Percentiles rank a stretch among this genome's conserved stretches.
These are phyloP conservation scores for Chaetothyriales sp. DNA, from an alignment of 2,329 filamentous ascomycete genomes.

Conservation along the genomic window DNA sequence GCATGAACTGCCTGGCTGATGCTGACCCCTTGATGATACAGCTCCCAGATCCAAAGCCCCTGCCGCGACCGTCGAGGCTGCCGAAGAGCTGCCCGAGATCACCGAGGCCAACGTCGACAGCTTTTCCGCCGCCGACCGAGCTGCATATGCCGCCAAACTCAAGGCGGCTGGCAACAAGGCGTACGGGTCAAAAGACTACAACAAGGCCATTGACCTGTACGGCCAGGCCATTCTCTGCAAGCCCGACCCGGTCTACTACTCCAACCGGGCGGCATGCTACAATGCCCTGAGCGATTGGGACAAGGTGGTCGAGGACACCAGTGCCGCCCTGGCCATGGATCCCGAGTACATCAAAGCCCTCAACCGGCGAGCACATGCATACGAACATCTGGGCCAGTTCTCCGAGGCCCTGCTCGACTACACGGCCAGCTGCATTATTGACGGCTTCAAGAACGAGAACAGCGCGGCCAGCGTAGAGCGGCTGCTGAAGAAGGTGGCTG, in stretches of 20 bases:
- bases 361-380: slow-evolving; percentile 90
- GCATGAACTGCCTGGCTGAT: not conserved
- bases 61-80: slow-evolving; percentile 27
- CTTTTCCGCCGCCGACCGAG: slow-evolving; percentile 48
- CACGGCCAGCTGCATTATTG: slow-evolving; percentile 97
- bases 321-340: slow-evolving; percentile 82
- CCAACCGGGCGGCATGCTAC: slow-evolving; percentile 93
- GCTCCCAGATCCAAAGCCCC: slow-evolving; percentile 10
- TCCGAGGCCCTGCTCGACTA: slow-evolving; percentile 94
- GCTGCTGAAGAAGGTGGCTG: slow-evolving; percentile 89
- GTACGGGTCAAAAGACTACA: slow-evolving; percentile 86
- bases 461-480: slow-evolving; percentile 84
- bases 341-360: slow-evolving; percentile 94
- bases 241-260: slow-evolving; percentile 95
- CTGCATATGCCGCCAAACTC: slow-evolving; percentile 75
- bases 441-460: slow-evolving; percentile 82
- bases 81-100: slow-evolving; percentile 55
- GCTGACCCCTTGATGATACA: slow-evolving; percentile 3
- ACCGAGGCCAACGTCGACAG: slow-evolving; percentile 33
- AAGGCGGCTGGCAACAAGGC: slow-evolving; percentile 95
- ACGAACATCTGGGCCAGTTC: slow-evolving; percentile 81
- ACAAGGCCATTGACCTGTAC: slow-evolving; percentile 85
- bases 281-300: slow-evolving; percentile 88
- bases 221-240: slow-evolving; percentile 93
- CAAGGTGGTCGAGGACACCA: slow-evolving; percentile 93